A percentile compares a stretch with the other conserved stretches of the same genome.
phyloP scores from a whole-genome alignment of 176 grass and related monocot genomes.

The Triticum monococcum region DNA sequence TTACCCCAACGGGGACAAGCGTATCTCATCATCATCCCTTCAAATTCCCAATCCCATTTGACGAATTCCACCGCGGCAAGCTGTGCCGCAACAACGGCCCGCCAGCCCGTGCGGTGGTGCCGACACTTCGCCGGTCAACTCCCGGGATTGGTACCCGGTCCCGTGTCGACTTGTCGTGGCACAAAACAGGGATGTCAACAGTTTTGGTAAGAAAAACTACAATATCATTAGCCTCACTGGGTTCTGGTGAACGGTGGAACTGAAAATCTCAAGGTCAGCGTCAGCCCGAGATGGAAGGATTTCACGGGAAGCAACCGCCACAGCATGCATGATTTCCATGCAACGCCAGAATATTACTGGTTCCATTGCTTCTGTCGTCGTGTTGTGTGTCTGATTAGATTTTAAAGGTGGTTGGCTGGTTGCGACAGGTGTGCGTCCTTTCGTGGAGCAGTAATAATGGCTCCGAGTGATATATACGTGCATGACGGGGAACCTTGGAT shows the following conservation, averaged over 20 bases:
- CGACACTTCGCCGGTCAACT: conserved; percentile 25
- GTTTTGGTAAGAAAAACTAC: too few species aligned
- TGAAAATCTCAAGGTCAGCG: background rate
- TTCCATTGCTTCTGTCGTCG: background rate
- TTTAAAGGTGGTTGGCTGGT: background rate
- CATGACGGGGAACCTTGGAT: conserved; percentile 1
- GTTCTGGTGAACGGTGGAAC: background rate
- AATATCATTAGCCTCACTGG: too few species aligned
- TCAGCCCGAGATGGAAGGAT: conserved; percentile 21
- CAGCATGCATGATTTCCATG: conserved; percentile 15
- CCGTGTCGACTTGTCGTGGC: background rate
- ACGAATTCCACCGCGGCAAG: background rate
- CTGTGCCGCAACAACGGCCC: background rate
- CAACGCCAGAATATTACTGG: conserved; percentile 3
- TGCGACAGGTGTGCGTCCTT: background rate
- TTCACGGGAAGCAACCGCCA: conserved; percentile 30
- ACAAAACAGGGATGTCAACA: too few species aligned
- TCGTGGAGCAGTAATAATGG: conserved; percentile 2
- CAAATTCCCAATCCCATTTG: background rate
- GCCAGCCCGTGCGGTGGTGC: background rate
- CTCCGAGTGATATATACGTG: background rate
- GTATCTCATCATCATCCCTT: background rate
- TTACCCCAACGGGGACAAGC: too few species aligned
- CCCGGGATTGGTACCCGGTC: background rate
- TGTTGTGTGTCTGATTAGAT: background rate